phyloP scores from a whole-genome alignment of 1,284 basidiomycete species.

The Trichosporon coremiiforme region DNA sequence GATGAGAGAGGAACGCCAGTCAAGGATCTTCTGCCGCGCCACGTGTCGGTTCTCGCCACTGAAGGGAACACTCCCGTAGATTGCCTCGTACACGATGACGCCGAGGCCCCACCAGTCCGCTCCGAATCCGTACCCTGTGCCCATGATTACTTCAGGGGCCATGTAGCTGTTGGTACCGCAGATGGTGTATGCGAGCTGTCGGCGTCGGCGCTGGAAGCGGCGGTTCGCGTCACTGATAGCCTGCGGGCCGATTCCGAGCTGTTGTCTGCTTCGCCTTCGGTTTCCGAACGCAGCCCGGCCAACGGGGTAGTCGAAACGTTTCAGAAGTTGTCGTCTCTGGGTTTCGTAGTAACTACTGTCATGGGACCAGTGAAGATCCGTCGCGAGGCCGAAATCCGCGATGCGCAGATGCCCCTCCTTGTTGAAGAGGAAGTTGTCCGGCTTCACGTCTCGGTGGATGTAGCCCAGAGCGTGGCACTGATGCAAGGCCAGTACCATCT shows the following conservation, averaged over 20 bases:
- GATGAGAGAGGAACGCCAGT: constrained; percentile 83
- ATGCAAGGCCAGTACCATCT: constrained; percentile 97
- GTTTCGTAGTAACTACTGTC: constrained; percentile 95
- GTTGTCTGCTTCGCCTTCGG: constrained; percentile 21
- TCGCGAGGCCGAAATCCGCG: constrained; percentile 94
- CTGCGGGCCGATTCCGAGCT: constrained; percentile 58
- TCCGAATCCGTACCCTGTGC: constrained; percentile 81
- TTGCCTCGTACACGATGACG: constrained; percentile 75
- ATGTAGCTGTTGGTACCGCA: constrained; percentile 79
- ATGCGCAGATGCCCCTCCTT: constrained; percentile 89
- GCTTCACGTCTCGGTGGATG: constrained; percentile 97
- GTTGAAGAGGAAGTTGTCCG: constrained; percentile 94
- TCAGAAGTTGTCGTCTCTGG: constrained; percentile 81
- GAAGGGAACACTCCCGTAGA: constrained; percentile 91
- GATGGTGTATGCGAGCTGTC: constrained; percentile 93
- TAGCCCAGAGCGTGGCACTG: constrained; percentile 92
- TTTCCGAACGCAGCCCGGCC: constrained; percentile 28
- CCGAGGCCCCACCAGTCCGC: constrained; percentile 99
- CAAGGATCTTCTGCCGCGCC: constrained; percentile 87
- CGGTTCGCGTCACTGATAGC: constrained; percentile 56
- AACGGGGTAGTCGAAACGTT: constrained; percentile 91
- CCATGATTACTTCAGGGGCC: constrained; percentile 92
- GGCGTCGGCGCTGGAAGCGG: constrained; percentile 62
- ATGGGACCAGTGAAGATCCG: constrained; percentile 65
- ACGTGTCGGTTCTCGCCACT: constrained; percentile 80